Conservation (phyloP, 208 protist genomes). For the Trypanosomatidae sp. region DNA sequence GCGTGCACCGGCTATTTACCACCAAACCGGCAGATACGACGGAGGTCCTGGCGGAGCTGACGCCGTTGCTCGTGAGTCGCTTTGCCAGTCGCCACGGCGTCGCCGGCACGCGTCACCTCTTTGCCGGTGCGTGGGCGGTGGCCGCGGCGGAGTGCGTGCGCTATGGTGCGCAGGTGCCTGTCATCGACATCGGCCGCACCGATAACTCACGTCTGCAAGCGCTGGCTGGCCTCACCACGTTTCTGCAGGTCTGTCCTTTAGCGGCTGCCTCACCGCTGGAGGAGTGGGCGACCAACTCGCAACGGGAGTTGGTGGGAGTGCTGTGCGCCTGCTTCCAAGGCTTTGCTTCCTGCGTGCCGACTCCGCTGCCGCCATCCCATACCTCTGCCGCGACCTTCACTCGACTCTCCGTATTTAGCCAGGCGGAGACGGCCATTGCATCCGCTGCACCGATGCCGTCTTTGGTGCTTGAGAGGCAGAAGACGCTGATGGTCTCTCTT, state of each 20-base stretch:
- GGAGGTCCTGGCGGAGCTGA: constrained; percentile 31
- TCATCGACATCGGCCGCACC: constrained; percentile 53
- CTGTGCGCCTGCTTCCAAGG: constrained; percentile 50
- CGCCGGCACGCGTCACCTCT: constrained; percentile 37
- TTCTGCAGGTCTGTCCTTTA: constrained; percentile 57
- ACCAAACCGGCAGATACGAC: constrained; percentile 5
- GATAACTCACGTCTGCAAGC: constrained; percentile 31
- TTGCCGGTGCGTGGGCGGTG: constrained; percentile 59
- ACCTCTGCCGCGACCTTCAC: constrained; percentile 10
- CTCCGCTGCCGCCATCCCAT: constrained; percentile 9
- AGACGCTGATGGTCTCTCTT: constrained; percentile 21
- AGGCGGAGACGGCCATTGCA: constrained; percentile 6
- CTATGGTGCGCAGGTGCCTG: constrained; percentile 44
- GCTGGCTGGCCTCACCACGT: constrained; percentile 44
- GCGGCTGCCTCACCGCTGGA: constrained; percentile 40
- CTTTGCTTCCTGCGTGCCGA: constrained; percentile 13
- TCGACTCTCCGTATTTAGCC: constrained; percentile 24
- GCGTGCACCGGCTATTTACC: constrained; percentile 33
- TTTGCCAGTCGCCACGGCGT: constrained; percentile 64
- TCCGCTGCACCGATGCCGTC: not conserved
- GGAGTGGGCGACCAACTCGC: constrained; percentile 56
- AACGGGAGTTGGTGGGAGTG: constrained; percentile 54
- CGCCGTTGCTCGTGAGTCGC: constrained; percentile 62
- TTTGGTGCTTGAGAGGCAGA: constrained; percentile 25
- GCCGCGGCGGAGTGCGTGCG: constrained; percentile 51